Base-by-base conservation (phyloP, 2,329 filamentous ascomycete genomes). In the Raffaelea arxii region DNA sequence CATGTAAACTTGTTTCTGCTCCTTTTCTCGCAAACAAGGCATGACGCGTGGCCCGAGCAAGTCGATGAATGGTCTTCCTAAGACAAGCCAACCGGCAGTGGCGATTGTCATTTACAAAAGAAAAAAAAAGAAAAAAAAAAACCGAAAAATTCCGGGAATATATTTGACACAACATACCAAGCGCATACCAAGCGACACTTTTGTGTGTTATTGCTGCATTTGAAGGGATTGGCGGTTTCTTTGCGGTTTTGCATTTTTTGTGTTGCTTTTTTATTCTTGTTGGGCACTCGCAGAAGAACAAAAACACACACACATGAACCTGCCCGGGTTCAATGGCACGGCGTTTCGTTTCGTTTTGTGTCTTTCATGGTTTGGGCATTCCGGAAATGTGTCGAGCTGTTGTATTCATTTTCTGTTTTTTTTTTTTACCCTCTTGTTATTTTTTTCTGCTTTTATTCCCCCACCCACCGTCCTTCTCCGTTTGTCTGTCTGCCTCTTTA, bases 1-100 rank as follows among this genome's bases (percentile, higher is more conserved):
- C 59, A 71, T 78, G 63, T 82, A 69, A 73, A 25, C 3, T 12
- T 21, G 19, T 39, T 12, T 22, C 6, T 7, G 36, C 36, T 38
- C 23, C 23, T 21, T 38, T n/a, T 38, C 7, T 38, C n/a, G n/a
- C n/a, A n/a, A n/a, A n/a, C n/a, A n/a, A n/a, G n/a, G n/a, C n/a
- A n/a, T n/a, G n/a, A n/a, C n/a, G n/a, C n/a, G n/a, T n/a, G n/a
- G n/a, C n/a, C n/a, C n/a, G n/a, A n/a, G n/a, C n/a, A n/a, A n/a
- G n/a, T n/a, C n/a, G n/a, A n/a, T n/a, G n/a, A n/a, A n/a, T n/a
- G n/a, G n/a, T n/a, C n/a, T n/a, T n/a, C n/a, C n/a, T n/a, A n/a
- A n/a, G n/a, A n/a, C n/a, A n/a, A n/a, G n/a, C n/a, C n/a, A n/a
- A n/a, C n/a, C n/a, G n/a, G n/a, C n/a, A n/a, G n/a, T n/a, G n/a